phyloP scores from a whole-genome alignment of 208 protist species.

The Leishmania gerbilli region DNA sequence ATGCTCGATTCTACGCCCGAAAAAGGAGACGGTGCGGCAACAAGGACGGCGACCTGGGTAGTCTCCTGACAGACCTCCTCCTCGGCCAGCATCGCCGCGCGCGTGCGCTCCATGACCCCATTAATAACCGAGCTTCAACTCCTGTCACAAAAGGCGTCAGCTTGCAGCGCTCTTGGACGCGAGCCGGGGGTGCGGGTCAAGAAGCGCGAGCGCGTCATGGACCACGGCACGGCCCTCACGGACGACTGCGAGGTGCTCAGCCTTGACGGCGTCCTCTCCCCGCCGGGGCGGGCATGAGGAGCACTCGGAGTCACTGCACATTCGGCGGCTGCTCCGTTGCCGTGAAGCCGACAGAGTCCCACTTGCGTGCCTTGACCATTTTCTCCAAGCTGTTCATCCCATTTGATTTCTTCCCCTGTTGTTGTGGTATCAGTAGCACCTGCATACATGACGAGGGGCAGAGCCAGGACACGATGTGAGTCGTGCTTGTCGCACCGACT shows the following conservation, averaged over 20 bases:
- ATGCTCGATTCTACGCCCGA: conserved; percentile 42
- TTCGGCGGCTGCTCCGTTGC: conserved; percentile 54
- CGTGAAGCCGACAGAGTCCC: conserved; percentile 53
- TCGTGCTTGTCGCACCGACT: conserved; percentile 21
- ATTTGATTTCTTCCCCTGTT: conserved; percentile 55
- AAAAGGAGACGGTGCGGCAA: conserved; percentile 14
- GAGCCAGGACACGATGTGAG: conserved; percentile 11
- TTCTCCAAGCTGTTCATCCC: conserved; percentile 73
- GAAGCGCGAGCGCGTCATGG: conserved; percentile 37
- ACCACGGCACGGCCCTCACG: conserved; percentile 19
- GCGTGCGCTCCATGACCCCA: conserved; percentile 24
- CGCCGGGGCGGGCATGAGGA: conserved; percentile 49
- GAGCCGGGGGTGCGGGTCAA: conserved; percentile 45
- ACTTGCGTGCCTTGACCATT: conserved; percentile 61
- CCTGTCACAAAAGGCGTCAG: conserved; percentile 42
- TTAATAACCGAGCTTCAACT: conserved; percentile 53
- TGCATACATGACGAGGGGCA: conserved; percentile 12
- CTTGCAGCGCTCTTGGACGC: conserved; percentile 48
- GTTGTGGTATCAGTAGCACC: conserved; percentile 48
- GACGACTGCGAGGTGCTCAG: conserved; percentile 42
- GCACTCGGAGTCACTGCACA: conserved; percentile 55
- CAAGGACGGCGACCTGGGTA: too few species aligned
- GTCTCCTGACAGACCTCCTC: too few species aligned
- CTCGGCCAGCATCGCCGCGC: neutral
- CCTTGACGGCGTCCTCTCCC: conserved; percentile 41